A percentile compares a stretch with the other conserved stretches of the same genome.
Evolutionary conservation across 305 asterid species (phyloP).

Genomic region (Solanum hybrid): DNA sequence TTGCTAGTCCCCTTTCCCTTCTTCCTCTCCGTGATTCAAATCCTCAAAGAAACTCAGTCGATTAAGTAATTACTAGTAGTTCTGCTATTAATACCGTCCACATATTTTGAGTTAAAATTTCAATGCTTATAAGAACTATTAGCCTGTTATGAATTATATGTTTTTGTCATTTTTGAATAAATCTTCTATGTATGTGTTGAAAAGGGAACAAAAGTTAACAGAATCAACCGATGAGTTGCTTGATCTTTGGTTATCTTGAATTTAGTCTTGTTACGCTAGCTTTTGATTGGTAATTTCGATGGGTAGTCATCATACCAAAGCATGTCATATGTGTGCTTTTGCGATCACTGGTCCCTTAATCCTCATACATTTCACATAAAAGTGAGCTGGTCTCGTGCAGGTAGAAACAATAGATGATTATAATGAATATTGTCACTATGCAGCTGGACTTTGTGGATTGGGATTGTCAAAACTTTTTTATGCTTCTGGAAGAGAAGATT

Average conservation of each 20-base stretch:
- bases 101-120: neutral
- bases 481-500: slow-evolving; percentile 82
- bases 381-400: slow-evolving; percentile 20
- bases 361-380: neutral
- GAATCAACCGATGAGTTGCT: neutral
- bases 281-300: neutral
- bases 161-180: neutral
- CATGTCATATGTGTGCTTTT: neutral
- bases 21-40: neutral
- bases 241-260: neutral
- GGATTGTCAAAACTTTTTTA: slow-evolving; percentile 87
- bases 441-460: slow-evolving; percentile 87
- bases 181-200: neutral
- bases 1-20: neutral
- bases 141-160: neutral
- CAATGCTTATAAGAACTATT: neutral
- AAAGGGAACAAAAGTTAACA: neutral
- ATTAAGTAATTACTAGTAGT: neutral
- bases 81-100: neutral
- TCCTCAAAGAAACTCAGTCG: neutral
- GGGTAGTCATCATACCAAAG: neutral
- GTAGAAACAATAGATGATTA: slow-evolving; percentile 77
- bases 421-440: slow-evolving; percentile 93
- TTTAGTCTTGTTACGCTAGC: neutral
- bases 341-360: neutral